Evolutionary conservation across 139 green algal genomes (phyloP), one percentile per base, ranked within the genome.

Genomic region (Tetradesmus lagerheimii): DNA sequence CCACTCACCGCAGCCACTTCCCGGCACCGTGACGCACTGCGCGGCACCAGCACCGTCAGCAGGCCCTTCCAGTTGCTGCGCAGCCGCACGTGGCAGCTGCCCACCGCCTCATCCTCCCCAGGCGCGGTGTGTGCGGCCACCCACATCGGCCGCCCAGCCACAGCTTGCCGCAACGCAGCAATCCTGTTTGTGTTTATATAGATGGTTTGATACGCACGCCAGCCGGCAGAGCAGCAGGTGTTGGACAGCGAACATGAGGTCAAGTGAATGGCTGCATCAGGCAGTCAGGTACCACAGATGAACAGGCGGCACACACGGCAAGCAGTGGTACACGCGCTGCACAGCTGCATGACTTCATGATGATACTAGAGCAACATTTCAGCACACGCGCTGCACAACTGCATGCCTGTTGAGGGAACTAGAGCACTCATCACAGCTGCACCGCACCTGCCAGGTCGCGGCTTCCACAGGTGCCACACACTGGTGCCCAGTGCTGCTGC

Each of bases 401-500:
- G n/a, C n/a, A n/a, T n/a, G n/a, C n/a, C n/a, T n/a, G n/a, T n/a
- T n/a, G n/a, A n/a, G n/a, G n/a, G n/a, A n/a, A n/a, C n/a, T n/a
- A n/a, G n/a, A n/a, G n/a, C n/a, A n/a, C n/a, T n/a, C n/a, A n/a
- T n/a, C n/a, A n/a, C 50, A 64, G 11, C 50, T 64, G 50, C 11
- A 76, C n/a, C 45, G 35, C 66, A 80, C 83, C 83, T 80, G 84
- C 81, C n/a, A 23, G 84, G 78, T 3, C 23, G 76, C 2, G 92
- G 88, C 29, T 53, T 89, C 75, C 90, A 93, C 88, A 96, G 78
- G 57, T 94, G 85, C 85, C 92, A 93, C 45, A 94, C 91, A 34
- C 90, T 90, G n/a, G 89, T 89, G 39, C 93, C 92, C 86, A 97
- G 83, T 27, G 92, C 90, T 35, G 92, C 89, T 14, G 93, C 94